phyloP scores from a whole-genome alignment of 352 stramenopile species.

The Phytophthora palmivora region DNA sequence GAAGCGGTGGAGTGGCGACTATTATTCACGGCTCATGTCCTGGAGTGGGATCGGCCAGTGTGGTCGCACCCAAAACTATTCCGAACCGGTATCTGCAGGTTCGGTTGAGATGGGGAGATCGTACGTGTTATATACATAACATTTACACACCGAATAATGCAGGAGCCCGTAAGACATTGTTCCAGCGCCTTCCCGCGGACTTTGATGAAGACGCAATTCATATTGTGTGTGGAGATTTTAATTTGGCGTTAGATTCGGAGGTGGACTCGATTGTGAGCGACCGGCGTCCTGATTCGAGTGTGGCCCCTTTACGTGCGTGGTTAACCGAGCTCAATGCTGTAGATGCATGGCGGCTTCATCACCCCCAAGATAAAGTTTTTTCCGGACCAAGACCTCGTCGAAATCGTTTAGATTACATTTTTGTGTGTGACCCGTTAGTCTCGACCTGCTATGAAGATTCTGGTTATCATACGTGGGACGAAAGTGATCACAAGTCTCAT shows the following conservation, averaged over 20 bases:
- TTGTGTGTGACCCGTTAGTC: constrained; percentile 1
- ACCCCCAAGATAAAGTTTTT: background rate
- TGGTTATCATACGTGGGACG: constrained; percentile 5
- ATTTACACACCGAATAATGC: constrained; percentile 13
- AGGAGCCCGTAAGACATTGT: background rate
- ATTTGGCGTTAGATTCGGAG: constrained; percentile 3
- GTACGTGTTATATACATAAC: constrained; percentile 11
- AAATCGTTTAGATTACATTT: constrained; percentile 16
- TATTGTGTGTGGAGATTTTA: constrained; percentile 22
- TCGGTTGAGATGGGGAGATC: background rate
- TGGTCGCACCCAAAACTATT: background rate
- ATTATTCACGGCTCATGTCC: constrained; percentile 7
- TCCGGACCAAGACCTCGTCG: background rate
- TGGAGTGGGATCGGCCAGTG: background rate
- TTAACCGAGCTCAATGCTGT: background rate
- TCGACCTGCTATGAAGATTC: constrained; percentile 7
- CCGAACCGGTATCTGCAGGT: background rate
- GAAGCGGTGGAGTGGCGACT: background rate
- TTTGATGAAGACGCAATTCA: constrained; percentile 11
- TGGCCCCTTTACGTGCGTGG: background rate
- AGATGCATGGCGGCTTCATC: constrained; percentile 15
- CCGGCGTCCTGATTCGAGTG: background rate
- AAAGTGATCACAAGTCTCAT: constrained; percentile 9
- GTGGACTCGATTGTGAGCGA: background rate
- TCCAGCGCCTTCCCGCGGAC: background rate